A percentile compares a stretch with the other conserved stretches of the same genome.
Conservation (phyloP, 1,139 yeast species). For the Scheffersomyces cryptocercus region DNA sequence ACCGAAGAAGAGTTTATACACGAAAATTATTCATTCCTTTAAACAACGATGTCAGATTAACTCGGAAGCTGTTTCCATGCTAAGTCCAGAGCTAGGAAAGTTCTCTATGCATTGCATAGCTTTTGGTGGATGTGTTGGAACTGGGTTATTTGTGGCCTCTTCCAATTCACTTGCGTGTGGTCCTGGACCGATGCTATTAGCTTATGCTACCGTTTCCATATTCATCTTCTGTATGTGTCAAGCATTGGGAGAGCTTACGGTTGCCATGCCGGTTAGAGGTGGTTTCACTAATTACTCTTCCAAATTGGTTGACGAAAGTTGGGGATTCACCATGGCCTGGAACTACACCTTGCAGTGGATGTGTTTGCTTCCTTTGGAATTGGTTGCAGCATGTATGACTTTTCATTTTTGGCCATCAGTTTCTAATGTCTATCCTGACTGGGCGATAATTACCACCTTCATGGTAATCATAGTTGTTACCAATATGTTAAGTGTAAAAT, state of each 20-base stretch:
- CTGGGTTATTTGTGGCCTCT: constrained; percentile 14
- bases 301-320: constrained; percentile 22
- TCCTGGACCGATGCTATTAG: constrained; percentile 1
- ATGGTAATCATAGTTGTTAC: constrained; percentile 17
- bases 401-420: constrained; percentile 21
- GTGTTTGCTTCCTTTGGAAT: constrained; percentile 23
- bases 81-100: constrained; percentile 11
- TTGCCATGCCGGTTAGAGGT: constrained; percentile 22
- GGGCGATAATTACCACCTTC: constrained; percentile 18
- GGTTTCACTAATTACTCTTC: constrained; percentile 22
- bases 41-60: constrained; percentile 9
- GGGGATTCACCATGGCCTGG: constrained; percentile 29
- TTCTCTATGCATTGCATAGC: constrained; percentile 23
- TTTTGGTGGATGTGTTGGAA: constrained; percentile 26
- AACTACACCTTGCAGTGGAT: constrained; percentile 25
- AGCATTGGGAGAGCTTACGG: constrained; percentile 24
- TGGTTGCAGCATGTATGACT: constrained; percentile 24
- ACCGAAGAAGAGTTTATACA: not conserved
- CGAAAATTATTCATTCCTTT: constrained; percentile 12
- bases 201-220: constrained; percentile 14
- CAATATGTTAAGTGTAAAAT: constrained; percentile 23
- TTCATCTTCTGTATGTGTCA: constrained; percentile 24
- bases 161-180: constrained; percentile 1
- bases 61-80: constrained; percentile 6
- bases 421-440: constrained; percentile 14